A percentile compares a stretch with the other conserved stretches of the same genome.
phyloP scores from a whole-genome alignment of 768 basidiomycete genomes.

The Lentinula edodes region DNA sequence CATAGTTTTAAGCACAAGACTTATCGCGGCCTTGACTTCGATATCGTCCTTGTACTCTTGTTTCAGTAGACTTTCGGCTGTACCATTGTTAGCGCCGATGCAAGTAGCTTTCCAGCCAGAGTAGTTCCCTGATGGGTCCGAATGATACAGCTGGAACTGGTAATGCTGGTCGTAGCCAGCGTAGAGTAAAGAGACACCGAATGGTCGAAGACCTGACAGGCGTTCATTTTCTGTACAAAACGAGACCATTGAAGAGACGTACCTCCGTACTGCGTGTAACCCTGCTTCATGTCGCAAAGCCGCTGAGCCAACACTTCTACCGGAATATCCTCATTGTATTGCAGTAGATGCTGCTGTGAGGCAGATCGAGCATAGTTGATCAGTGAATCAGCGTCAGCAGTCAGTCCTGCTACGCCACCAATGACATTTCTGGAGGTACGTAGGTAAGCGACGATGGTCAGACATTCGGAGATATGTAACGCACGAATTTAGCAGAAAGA shows the following conservation, averaged over 20 bases:
- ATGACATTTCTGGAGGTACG: slow-evolving; percentile 74
- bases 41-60: slow-evolving; percentile 99
- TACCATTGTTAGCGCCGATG: slow-evolving; percentile 97
- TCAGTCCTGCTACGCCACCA: slow-evolving; percentile 91
- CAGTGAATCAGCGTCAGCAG: slow-evolving; percentile 95
- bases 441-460: not conserved
- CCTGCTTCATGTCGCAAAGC: slow-evolving; percentile 96
- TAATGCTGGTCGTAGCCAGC: slow-evolving; percentile 97
- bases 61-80: slow-evolving; percentile 90
- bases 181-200: slow-evolving; percentile 95
- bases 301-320: slow-evolving; percentile 93
- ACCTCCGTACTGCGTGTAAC: slow-evolving; percentile 97
- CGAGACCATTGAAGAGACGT: slow-evolving; percentile 13
- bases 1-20: slow-evolving; percentile 90
- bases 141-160: slow-evolving; percentile 95
- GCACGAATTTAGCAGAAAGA: slow-evolving; percentile 89
- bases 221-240: not conserved
- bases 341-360: slow-evolving; percentile 83
- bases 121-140: slow-evolving; percentile 97
- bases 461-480: slow-evolving; percentile 20
- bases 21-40: slow-evolving; percentile 83
- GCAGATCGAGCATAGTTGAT: slow-evolving; percentile 91
- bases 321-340: slow-evolving; percentile 96
- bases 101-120: slow-evolving; percentile 98
- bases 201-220: slow-evolving; percentile 81